These are phyloP conservation scores for Gossypium herbaceum DNA, from an alignment of 345 rosid species.

Conservation along the genomic window DNA sequence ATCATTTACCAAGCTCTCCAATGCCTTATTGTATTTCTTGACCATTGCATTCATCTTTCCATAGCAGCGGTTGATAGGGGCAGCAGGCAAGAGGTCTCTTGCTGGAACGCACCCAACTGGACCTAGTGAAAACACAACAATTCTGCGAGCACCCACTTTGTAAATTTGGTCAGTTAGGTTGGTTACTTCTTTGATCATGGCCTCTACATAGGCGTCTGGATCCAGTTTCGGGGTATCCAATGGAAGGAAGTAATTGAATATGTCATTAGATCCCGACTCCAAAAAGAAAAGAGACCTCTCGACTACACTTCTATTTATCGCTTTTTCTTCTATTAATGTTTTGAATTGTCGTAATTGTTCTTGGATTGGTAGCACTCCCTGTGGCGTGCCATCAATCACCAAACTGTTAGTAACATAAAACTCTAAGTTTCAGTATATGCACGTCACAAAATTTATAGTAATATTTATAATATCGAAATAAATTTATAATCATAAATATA, in stretches of 20 bases:
- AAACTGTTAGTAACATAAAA: not conserved
- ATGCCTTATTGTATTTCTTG: conserved; percentile 39
- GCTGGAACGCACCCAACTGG: conserved; percentile 64
- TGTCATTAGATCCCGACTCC: conserved; percentile 66
- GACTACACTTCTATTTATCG: conserved; percentile 23
- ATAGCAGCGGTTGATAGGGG: conserved; percentile 40
- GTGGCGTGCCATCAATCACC: conserved; percentile 2
- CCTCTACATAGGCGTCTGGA: conserved; percentile 37
- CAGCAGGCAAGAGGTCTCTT: conserved; percentile 44
- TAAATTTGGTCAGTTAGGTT: conserved; percentile 34
- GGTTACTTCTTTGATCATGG: conserved; percentile 40
- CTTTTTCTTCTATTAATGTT: conserved; percentile 35
- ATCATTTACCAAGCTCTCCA: conserved; percentile 39
- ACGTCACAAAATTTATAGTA: not conserved
- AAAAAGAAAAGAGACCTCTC: conserved; percentile 42
- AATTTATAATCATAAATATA: no score
- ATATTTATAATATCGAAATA: no score
- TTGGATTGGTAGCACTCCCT: conserved; percentile 55
- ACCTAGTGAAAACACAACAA: conserved; percentile 51
- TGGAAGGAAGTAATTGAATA: conserved; percentile 46
- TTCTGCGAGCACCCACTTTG: conserved; percentile 46
- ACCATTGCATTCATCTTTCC: conserved; percentile 59
- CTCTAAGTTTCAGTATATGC: not conserved
- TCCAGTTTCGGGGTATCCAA: conserved; percentile 26
- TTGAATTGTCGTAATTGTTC: conserved; percentile 49